Base-by-base conservation (phyloP, 331 rosid genomes). In the Malus hybrid region DNA sequence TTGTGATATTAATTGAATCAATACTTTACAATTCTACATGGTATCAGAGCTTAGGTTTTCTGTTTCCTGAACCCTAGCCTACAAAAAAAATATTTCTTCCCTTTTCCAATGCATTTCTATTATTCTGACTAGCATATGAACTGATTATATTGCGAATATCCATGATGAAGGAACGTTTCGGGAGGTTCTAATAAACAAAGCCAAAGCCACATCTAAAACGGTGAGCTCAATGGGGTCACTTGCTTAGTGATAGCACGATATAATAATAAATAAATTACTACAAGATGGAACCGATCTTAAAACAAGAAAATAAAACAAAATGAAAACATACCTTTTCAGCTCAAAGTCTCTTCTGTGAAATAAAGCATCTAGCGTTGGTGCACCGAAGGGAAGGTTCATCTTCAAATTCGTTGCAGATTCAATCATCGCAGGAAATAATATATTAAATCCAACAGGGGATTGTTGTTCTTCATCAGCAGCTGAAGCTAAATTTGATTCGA, bases 391-490 rank as follows among this genome's bases (percentile, higher is more conserved):
- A 56, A 91, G 66, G 66, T 78, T 91, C 75, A 93, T 70, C 68
- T 87, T 85, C 84, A 88, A 77, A 42, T 53, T 77, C 77, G 74
- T 79, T 53, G 94, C 92, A 80, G 70, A 12, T 71, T 87, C 90
- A 75, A 93, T 73, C 86, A 91, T 53, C 15, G 87, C 67, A 60
- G 96, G 90, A 77, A 93, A 91, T 29, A 87, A 79, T 53, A 91
- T 81, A 72, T 86, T 84, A 75, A 93, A 93, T 68, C 97, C 98
- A 60, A 89, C 78, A 10, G 94, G 98, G 76, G 82, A 82, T 58
- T 63, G 85, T 68, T 87, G 94, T 73, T 84, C 89, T 63, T 83
- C 86, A 62, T 93, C 90, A 34, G 78, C 26, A 70, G 89, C 86
- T 60, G 88, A 88, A 68, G 89, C 78, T 53, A 91, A 63, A 75